Evolutionary conservation across 2,329 filamentous ascomycete genomes (phyloP).

Genomic region (Blumeria graminis): DNA sequence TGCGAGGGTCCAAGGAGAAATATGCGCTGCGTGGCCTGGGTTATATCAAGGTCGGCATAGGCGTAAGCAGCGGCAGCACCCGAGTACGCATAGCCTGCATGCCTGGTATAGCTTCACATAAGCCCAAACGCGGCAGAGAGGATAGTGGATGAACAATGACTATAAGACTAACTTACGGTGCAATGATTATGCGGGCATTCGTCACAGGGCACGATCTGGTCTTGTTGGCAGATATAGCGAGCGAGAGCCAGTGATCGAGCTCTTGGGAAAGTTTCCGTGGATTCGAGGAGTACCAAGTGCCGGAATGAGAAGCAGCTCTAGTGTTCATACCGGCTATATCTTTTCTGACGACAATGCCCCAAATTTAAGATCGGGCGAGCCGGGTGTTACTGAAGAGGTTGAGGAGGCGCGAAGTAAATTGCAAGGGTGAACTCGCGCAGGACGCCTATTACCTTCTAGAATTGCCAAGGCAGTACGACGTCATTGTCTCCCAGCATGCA

Average conservation of each 20-base stretch:
- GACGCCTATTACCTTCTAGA: no score
- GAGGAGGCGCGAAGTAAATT: no score
- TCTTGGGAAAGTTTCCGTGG: constrained; percentile 34
- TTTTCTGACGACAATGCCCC: no score
- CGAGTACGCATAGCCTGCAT: constrained; percentile 85
- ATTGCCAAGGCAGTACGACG: no score
- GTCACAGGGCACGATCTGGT: constrained; percentile 34
- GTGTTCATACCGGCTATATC: constrained; percentile 13
- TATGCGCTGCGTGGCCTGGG: constrained; percentile 49
- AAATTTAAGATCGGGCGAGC: no score
- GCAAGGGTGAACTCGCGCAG: no score
- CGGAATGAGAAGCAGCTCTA: constrained; percentile 50
- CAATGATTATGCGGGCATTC: constrained; percentile 66
- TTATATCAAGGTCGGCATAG: constrained; percentile 70
- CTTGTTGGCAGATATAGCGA: constrained; percentile 39
- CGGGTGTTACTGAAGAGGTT: no score
- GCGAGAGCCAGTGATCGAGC: constrained; percentile 50
- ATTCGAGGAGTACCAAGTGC: constrained; percentile 60
- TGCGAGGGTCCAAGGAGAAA: constrained; percentile 90
- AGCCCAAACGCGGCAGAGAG: not conserved
- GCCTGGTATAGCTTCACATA: constrained; percentile 25
- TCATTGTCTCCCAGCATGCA: no score
- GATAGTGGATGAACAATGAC: not conserved
- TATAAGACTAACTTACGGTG: constrained; percentile 42
- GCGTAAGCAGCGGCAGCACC: constrained; percentile 84